Conservation (phyloP, 1,284 basidiomycete genomes). For the Rhizoctonia solani region DNA sequence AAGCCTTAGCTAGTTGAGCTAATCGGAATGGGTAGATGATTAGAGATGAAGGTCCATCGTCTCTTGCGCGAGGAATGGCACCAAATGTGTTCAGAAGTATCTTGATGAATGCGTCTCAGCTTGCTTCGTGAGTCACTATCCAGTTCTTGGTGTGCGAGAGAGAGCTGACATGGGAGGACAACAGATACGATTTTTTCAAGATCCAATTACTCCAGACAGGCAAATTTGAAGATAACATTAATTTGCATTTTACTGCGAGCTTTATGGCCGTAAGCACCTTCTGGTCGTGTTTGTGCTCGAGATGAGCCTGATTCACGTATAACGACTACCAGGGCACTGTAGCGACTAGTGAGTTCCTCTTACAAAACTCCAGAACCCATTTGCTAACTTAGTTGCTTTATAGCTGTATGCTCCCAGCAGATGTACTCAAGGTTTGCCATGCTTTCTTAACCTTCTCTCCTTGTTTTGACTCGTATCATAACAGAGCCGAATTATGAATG, state of each 20-base stretch:
- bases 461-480: background rate
- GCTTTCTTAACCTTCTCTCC: background rate
- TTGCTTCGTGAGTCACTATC: conserved; percentile 78
- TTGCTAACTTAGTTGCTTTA: too few species aligned
- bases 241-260: conserved; percentile 81
- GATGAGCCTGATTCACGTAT: conserved; percentile 30
- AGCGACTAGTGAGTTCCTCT: conserved; percentile 70
- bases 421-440: conserved; percentile 75
- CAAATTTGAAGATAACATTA: conserved; percentile 79
- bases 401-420: conserved; percentile 88
- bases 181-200: conserved; percentile 90
- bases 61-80: conserved; percentile 76
- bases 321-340: conserved; percentile 71
- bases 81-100: conserved; percentile 86
- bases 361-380: too few species aligned
- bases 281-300: conserved; percentile 51
- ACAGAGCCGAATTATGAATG: conserved; percentile 85
- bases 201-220: conserved; percentile 68
- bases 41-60: conserved; percentile 75
- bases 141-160: too few species aligned
- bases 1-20: conserved; percentile 39
- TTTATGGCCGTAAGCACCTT: conserved; percentile 75
- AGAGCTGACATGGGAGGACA: too few species aligned
- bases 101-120: conserved; percentile 90
- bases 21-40: conserved; percentile 65